phyloP scores from a whole-genome alignment of 805 yeast genomes.

The Starmerella lactis-condensi region DNA sequence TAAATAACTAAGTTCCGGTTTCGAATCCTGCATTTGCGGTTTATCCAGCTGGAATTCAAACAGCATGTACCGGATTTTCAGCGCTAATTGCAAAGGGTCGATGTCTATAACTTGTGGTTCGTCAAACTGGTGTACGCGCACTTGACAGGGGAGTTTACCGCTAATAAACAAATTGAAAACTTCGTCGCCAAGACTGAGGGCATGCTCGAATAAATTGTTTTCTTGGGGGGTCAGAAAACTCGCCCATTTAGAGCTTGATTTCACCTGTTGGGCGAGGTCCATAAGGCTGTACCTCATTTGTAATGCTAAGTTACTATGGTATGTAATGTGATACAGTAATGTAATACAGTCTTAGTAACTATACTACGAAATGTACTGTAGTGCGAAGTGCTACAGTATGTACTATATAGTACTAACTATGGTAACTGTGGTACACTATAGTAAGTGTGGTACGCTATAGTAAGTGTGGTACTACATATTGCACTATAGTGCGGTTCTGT shows the following conservation, averaged over 20 bases:
- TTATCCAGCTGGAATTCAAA: conserved; percentile 17
- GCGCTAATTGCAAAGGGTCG: conserved; percentile 23
- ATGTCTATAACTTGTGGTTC: conserved; percentile 12
- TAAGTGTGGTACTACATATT: too few relatives aligned
- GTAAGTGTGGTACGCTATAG: too few relatives aligned
- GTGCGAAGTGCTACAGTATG: too few relatives aligned
- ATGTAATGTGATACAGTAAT: too few relatives aligned
- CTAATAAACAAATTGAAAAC: conserved; percentile 22
- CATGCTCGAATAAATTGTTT: conserved; percentile 22
- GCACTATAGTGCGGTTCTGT: too few relatives aligned
- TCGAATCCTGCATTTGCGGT: not conserved
- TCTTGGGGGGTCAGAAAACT: conserved; percentile 25
- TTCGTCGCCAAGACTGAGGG: conserved; percentile 19
- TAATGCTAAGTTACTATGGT: too few relatives aligned
- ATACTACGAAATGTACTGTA: too few relatives aligned
- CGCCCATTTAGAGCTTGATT: conserved; percentile 11
- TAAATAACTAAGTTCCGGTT: too few relatives aligned
- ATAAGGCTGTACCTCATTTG: too few relatives aligned
- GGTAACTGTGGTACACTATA: too few relatives aligned
- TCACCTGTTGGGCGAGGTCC: conserved; percentile 11
- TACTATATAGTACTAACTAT: too few relatives aligned
- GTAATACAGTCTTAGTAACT: too few relatives aligned
- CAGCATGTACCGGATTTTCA: conserved; percentile 26
- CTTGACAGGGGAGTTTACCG: conserved; percentile 18
- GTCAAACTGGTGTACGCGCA: conserved; percentile 10